Evolutionary conservation across 805 yeast species (phyloP), one percentile per base, ranked within the genome.

Genomic region (Yamadazyma paraphyllophila): DNA sequence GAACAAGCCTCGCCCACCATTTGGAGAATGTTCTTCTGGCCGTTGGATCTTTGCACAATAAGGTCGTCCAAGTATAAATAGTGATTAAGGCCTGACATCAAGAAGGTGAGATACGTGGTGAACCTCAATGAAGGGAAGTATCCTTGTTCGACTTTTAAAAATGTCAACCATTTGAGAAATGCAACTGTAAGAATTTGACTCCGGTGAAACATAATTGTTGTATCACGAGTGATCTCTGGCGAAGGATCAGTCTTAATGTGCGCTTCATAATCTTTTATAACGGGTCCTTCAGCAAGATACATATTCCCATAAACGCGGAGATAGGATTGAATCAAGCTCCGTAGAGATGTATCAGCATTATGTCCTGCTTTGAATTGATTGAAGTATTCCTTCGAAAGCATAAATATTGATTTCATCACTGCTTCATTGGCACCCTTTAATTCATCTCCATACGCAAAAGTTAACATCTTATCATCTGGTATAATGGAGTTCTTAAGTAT

Each of bases 51-150:
- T 10, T 24, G 32, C 5, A 26, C 36, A 7, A 51, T 41, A 2
- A 44, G 4, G 4, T 52, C 53, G 45, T 59, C 59, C 30, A 65
- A 36, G 16, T 42, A 39, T 27, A 42, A 30, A 39, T 60, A 62
- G 39, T 55, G 61, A 45, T 64, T 64, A 41, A 61, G 61, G 16
- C 55, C 15, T 26, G 56, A 49, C 15, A 57, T 13, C 52, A 65
- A 56, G 2, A 62, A 32, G 11, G 68, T 60, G n/a, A 59, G 24
- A 48, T 59, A 63, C 15, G 62, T 52, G 3, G 59, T 45, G 42
- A 54, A 62, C 26, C 67, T 41, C 35, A 65, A 52, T 11, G 63
- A 52, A 0, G 70, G 66, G 42, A 62, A 65, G 49, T 65, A 60
- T 13, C 50, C 53, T 2, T 52, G 40, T 44, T 64, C 70, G 11